These are phyloP conservation scores for Ceratobasidium sp. DNA, from an alignment of 1,284 basidiomycete species.

Conservation along the genomic window DNA sequence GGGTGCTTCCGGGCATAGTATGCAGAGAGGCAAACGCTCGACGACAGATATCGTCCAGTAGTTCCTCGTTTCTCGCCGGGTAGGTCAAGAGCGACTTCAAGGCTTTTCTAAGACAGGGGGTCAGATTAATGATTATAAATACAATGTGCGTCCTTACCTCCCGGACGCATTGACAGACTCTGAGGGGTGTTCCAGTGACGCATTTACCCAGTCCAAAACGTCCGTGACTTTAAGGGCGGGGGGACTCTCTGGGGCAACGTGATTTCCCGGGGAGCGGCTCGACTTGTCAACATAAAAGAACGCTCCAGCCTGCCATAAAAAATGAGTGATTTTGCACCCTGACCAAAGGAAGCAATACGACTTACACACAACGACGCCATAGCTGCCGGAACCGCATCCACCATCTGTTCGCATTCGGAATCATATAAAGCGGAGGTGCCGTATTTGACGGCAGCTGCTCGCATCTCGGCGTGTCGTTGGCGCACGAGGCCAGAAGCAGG, in stretches of 20 bases:
- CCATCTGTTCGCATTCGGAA: conserved; percentile 63
- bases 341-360: conserved; percentile 31
- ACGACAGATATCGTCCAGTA: conserved; percentile 76
- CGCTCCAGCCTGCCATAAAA: conserved; percentile 68
- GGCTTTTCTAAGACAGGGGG: conserved; percentile 69
- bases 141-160: conserved; percentile 8
- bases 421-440: conserved; percentile 45
- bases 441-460: conserved; percentile 68
- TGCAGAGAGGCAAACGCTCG: conserved; percentile 75
- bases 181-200: conserved; percentile 41
- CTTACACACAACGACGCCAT: conserved; percentile 88
- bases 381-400: conserved; percentile 82
- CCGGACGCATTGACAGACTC: conserved; percentile 40
- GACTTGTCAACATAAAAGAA: conserved; percentile 69
- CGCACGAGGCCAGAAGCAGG: conserved; percentile 78
- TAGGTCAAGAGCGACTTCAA: conserved; percentile 76
- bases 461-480: conserved; percentile 78
- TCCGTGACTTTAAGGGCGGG: conserved; percentile 27
- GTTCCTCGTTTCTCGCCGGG: conserved; percentile 67
- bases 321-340: conserved; percentile 28
- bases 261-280: conserved; percentile 35
- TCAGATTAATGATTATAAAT: conserved; percentile 31
- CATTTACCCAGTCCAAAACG: conserved; percentile 52
- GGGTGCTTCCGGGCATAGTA: conserved; percentile 65
- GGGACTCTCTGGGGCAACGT: conserved; percentile 23